These are phyloP conservation scores for Spirogloea muscicola DNA, from an alignment of 139 green algal genomes.

Conservation along the genomic window DNA sequence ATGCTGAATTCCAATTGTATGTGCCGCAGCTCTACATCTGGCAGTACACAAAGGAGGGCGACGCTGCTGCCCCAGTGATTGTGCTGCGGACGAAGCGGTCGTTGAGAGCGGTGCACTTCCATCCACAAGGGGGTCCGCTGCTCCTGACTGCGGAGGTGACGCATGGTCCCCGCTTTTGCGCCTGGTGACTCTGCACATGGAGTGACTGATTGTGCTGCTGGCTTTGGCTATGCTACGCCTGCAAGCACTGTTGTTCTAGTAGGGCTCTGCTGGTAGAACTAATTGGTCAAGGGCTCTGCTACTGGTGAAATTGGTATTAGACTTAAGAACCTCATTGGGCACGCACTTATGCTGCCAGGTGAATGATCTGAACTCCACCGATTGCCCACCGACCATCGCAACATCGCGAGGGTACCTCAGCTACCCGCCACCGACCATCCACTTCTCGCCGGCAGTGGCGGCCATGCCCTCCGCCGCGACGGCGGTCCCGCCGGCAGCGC, in stretches of 20 bases:
- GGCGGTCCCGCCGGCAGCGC: neutral
- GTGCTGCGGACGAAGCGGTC: slow-evolving; percentile 66
- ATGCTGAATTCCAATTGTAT: slow-evolving; percentile 21
- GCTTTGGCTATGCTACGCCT: neutral
- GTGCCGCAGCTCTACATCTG: slow-evolving; percentile 53
- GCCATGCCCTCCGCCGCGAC: neutral
- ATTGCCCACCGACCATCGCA: slow-evolving; percentile 15
- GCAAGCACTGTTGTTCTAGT: neutral
- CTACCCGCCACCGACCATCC: slow-evolving; percentile 17
- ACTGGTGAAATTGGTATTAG: too few relatives aligned
- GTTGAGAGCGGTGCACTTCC: slow-evolving; percentile 84
- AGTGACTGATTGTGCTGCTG: neutral
- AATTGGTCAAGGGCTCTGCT: too few relatives aligned
- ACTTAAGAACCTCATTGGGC: too few relatives aligned
- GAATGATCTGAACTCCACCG: slow-evolving; percentile 20
- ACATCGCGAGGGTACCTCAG: slow-evolving; percentile 1
- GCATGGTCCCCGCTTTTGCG: too few relatives aligned
- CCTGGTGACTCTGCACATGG: neutral
- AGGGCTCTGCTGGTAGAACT: too few relatives aligned
- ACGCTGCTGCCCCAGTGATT: slow-evolving; percentile 22
- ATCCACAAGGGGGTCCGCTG: slow-evolving; percentile 69
- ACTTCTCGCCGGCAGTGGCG: neutral
- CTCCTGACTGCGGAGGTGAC: slow-evolving; percentile 81
- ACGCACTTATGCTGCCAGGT: slow-evolving; percentile 16
- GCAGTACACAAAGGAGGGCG: slow-evolving; percentile 48